phyloP scores from a whole-genome alignment of 2,329 filamentous ascomycete species.

The Thermothelomyces thermophilus region DNA sequence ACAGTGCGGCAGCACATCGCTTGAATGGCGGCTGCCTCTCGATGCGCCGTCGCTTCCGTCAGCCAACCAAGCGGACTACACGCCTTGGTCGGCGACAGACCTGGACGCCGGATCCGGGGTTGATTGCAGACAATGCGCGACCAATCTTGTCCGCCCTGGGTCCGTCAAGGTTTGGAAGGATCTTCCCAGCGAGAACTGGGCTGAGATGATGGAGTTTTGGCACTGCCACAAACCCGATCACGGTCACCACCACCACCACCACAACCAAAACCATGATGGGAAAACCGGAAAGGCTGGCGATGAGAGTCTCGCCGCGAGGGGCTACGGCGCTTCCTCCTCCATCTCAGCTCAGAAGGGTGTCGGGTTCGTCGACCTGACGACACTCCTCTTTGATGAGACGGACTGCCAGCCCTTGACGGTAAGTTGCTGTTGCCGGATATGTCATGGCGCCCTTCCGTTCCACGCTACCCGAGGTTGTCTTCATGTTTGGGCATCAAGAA shows the following conservation, averaged over 20 bases:
- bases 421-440: slow-evolving; percentile 24
- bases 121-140: slow-evolving; percentile 36
- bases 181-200: slow-evolving; percentile 93
- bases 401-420: slow-evolving; percentile 53
- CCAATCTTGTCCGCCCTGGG: slow-evolving; percentile 33
- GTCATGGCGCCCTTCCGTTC: background rate
- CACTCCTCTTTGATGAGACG: slow-evolving; percentile 61
- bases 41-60: slow-evolving; percentile 27
- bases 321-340: slow-evolving; percentile 75
- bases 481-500: slow-evolving; percentile 49
- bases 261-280: slow-evolving; percentile 29
- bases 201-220: slow-evolving; percentile 99
- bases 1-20: slow-evolving; percentile 11
- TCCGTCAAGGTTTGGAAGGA: slow-evolving; percentile 69
- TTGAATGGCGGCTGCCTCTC: slow-evolving; percentile 44
- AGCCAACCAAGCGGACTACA: slow-evolving; percentile 33
- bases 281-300: slow-evolving; percentile 29
- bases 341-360: slow-evolving; percentile 60
- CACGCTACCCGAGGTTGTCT: background rate
- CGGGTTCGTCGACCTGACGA: slow-evolving; percentile 75
- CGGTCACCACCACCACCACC: slow-evolving; percentile 41
- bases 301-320: slow-evolving; percentile 54
- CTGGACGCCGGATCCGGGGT: slow-evolving; percentile 38
- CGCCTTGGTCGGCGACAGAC: slow-evolving; percentile 52
- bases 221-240: slow-evolving; percentile 91